Evolutionary conservation across 495 filamentous ascomycete species (phyloP), one percentile per base, ranked within the genome.

Genomic region (Niebla homalea): DNA sequence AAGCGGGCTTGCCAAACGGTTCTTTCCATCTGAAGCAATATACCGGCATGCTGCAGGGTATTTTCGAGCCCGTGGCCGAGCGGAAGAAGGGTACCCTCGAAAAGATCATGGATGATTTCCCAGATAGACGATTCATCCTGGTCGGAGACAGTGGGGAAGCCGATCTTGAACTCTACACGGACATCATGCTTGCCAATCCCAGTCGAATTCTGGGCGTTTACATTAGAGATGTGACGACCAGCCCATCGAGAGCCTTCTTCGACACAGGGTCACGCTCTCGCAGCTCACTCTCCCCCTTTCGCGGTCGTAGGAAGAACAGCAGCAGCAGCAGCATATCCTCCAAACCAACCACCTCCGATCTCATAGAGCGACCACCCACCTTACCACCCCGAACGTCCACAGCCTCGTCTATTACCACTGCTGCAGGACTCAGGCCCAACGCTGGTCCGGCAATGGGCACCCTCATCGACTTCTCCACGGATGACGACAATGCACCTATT

Each of bases 21-120:
- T 92, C 87, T 0, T 84, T 95, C 57, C 93, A 99, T 60, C 64
- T 99, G 56, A 99, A 99, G 64, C 84, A 89, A 48, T 99, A 97
- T 65, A 81, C 73, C 45, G 92, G 92, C 25, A 92, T 97, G 85
- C 71, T 99, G 2, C 88, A 95, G 64, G 92, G 92, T 0, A 95
- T 99, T 38, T 96, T 99, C 55, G 92, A 99, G 65, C 93, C 92
- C 18, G 92, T 94, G 2, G 87, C 90, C 0, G 92, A 97, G 65
- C 71, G 89, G 39, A 99, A 99, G 68, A 90, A 86, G 62, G 79
- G 79, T 0, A 84, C 84, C 0, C 68, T 99, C 1, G 89, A 95
- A 54, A 82, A 76, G 53, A 84, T 99, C 32, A 67, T 96, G 54
- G 70, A 75, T 18, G 92, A 99, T 59, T 99, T 97, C 60, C 92